Percentiles rank a stretch among this genome's conserved stretches.
Evolutionary conservation across 352 stramenopile genomes (phyloP).

Genomic region (Aphanomyces cochlioides): DNA sequence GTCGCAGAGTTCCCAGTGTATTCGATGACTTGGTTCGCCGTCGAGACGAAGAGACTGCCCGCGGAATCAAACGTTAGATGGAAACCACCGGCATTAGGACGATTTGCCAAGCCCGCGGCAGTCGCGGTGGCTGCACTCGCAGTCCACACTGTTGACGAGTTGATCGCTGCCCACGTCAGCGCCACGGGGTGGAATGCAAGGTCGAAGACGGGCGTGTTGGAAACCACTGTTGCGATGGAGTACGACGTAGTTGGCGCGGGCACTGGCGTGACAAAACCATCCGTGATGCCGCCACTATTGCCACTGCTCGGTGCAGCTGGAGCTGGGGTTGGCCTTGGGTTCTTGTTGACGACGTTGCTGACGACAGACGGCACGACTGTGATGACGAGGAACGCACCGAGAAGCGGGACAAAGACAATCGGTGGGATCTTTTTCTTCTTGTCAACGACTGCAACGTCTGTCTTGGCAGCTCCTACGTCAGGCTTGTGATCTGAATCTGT

Average conservation of each 20-base stretch:
- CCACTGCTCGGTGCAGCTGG: neutral
- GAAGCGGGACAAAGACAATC: constrained; percentile 28
- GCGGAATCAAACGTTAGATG: constrained; percentile 5
- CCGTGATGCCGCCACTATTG: neutral
- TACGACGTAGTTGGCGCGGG: neutral
- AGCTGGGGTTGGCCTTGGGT: constrained; percentile 5
- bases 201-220: constrained; percentile 13
- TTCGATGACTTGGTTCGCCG: neutral
- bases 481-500: no score
- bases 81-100: neutral
- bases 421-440: constrained; percentile 28
- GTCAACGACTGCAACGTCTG: neutral
- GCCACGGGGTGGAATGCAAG: neutral
- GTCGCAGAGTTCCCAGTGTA: neutral
- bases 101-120: neutral
- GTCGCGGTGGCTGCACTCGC: neutral
- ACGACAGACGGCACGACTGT: constrained; percentile 27
- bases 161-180: constrained; percentile 3
- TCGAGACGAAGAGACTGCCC: constrained; percentile 15
- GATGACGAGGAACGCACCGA: constrained; percentile 30
- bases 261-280: neutral
- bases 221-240: neutral
- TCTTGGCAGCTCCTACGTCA: neutral
- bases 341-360: constrained; percentile 30
- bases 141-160: neutral